These are phyloP conservation scores for Taiwanofungus camphoratus DNA, from an alignment of 1,284 basidiomycete genomes.

Conservation along the genomic window DNA sequence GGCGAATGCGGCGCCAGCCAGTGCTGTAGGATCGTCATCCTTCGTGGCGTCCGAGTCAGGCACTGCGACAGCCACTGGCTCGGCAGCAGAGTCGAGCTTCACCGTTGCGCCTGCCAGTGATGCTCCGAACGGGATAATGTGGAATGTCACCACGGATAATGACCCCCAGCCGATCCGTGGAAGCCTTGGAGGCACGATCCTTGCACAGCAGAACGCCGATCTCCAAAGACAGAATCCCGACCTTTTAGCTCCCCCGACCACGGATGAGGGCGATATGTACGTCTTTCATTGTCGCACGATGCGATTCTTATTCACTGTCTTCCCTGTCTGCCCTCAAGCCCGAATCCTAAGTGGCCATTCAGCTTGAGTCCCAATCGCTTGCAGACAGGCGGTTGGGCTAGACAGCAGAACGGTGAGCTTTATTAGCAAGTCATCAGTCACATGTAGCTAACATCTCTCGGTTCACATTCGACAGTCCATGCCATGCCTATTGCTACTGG, in stretches of 20 bases:
- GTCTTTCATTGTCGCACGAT: not conserved
- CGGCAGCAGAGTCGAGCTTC: conserved; percentile 12
- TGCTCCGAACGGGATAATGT: conserved; percentile 45
- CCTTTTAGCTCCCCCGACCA: conserved; percentile 58
- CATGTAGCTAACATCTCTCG: no score
- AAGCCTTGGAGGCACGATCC: conserved; percentile 41
- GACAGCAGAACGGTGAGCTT: conserved; percentile 53
- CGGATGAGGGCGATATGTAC: conserved; percentile 58
- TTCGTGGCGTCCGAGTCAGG: no score
- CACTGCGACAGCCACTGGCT: conserved; percentile 3
- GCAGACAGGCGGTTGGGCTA: conserved; percentile 68
- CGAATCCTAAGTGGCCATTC: conserved; percentile 69
- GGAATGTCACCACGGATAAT: conserved; percentile 10
- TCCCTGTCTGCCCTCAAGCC: no score
- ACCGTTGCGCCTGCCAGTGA: conserved; percentile 43
- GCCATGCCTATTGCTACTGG: conserved; percentile 58
- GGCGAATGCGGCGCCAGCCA: conserved; percentile 9
- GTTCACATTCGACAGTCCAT: conserved; percentile 29
- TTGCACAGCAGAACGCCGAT: conserved; percentile 50
- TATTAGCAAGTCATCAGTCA: no score
- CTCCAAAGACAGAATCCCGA: conserved; percentile 58
- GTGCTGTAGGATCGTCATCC: conserved; percentile 2
- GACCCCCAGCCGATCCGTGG: conserved; percentile 34
- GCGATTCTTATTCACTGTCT: no score
- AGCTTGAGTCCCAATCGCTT: conserved; percentile 62